Conservation (phyloP, 2,329 filamentous ascomycete genomes). For the Aureobasidium sp. region DNA sequence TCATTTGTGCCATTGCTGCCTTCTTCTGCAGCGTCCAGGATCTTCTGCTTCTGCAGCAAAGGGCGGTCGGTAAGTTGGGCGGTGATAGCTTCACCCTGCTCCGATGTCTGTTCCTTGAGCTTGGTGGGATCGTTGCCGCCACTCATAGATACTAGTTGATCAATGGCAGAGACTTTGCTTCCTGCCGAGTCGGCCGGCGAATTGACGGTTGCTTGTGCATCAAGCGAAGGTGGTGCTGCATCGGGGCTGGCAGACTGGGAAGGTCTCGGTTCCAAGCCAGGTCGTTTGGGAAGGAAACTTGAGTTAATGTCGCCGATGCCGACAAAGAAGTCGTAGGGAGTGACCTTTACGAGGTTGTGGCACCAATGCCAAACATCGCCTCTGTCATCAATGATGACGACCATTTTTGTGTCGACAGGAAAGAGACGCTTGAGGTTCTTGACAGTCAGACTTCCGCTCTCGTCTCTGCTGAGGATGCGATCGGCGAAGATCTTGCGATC, state of each 20-base stretch:
- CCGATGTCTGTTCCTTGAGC: conserved; percentile 68
- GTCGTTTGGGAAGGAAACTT: conserved; percentile 81
- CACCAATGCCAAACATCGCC: conserved; percentile 95
- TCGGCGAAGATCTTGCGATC: conserved; percentile 85
- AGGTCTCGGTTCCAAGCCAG: conserved; percentile 33
- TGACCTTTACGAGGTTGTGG: conserved; percentile 88
- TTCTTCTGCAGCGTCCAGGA: conserved; percentile 71
- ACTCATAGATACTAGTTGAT: conserved; percentile 70
- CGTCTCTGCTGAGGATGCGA: conserved; percentile 90
- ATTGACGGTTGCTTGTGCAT: neutral
- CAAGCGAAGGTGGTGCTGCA: neutral
- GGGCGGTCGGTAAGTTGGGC: conserved; percentile 86
- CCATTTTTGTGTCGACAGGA: conserved; percentile 97
- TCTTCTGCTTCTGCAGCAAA: conserved; percentile 83
- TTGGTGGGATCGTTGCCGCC: conserved; percentile 60
- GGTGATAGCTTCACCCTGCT: conserved; percentile 80
- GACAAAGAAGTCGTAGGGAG: conserved; percentile 94
- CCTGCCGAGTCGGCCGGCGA: neutral
- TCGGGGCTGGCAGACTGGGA: conserved; percentile 19
- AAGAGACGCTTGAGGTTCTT: conserved; percentile 90
- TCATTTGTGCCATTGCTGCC: conserved; percentile 43
- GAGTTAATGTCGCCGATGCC: conserved; percentile 99
- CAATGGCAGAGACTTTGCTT: conserved; percentile 53
- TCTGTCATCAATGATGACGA: conserved; percentile 95
- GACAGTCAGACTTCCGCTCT: conserved; percentile 85